Base-by-base conservation (phyloP, 2,329 filamentous ascomycete species). In the Alternaria gansuensis region DNA sequence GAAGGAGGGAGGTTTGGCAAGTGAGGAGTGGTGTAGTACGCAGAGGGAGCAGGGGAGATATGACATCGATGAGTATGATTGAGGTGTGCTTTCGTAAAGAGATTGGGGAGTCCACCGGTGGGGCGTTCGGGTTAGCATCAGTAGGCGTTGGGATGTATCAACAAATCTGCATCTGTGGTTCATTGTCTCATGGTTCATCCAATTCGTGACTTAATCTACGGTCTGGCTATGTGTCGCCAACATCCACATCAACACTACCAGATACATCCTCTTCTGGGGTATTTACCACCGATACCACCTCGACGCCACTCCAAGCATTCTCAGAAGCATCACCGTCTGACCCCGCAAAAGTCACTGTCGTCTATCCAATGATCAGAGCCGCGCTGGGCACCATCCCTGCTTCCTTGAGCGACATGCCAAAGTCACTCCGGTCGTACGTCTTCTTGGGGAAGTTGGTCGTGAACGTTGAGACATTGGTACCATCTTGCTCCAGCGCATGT, bases 401-500 rank as follows among this genome's bases (percentile, higher is more conserved):
- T 79, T 99, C 95, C 80, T 96, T 96, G 55, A 99, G 79, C 5
- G 93, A 95, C 84, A 95, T 90, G 34, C 91, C 91, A 72, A 97
- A 93, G 75, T 96, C 95, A 67, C 63, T 83, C 76, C 21, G 73
- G 63, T 84, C 80, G 64, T 90, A 98, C 0, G 87, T 86, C 82
- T 97, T 97, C 73, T 87, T 88, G 0, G 95, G 95, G 70, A 96
- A 98, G 21, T 88, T 97, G 69, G 90, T 90, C 1, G 89, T 87
- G 75, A 99, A 97, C 68, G 87, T 92, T 24, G 82, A 85, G 13
- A 96, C 90, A 3, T 87, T 79, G 5, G 86, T 77, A 0, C 90
- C 92, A 49, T 86, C 88, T 63, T 97, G 92, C 49, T 85, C 78
- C 24, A 99, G 75, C 57, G 88, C 85, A 68, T 93, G 87, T 0